phyloP scores from a whole-genome alignment of 2,329 filamentous ascomycete genomes.

The Verticillium alfalfae region DNA sequence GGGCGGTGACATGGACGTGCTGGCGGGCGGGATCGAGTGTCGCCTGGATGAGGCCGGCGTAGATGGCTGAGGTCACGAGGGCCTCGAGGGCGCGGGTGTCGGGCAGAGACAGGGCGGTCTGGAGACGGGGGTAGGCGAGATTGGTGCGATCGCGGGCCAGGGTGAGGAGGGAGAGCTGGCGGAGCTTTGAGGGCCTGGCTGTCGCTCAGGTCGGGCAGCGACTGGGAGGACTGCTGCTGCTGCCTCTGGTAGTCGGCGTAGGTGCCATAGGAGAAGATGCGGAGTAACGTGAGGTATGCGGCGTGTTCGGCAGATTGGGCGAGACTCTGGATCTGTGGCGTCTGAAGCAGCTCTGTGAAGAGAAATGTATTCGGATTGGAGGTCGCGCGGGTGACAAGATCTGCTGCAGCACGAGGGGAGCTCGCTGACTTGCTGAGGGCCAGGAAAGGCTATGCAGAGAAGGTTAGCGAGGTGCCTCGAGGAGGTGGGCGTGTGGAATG shows the following conservation, averaged over 20 bases:
- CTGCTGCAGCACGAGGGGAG: slow-evolving; percentile 76
- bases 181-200: slow-evolving; percentile 82
- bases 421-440: slow-evolving; percentile 81
- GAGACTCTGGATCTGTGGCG: slow-evolving; percentile 72
- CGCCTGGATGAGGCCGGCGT: slow-evolving; percentile 74
- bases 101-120: slow-evolving; percentile 59
- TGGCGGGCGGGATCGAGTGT: slow-evolving; percentile 76
- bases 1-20: slow-evolving; percentile 69
- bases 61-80: slow-evolving; percentile 82
- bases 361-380: slow-evolving; percentile 86
- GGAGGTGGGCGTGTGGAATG: not conserved
- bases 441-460: slow-evolving; percentile 70
- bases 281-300: slow-evolving; percentile 63
- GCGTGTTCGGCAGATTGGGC: slow-evolving; percentile 54
- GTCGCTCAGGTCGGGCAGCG: slow-evolving; percentile 65
- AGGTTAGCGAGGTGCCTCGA: not conserved
- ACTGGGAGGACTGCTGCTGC: slow-evolving; percentile 15
- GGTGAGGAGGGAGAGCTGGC: slow-evolving; percentile 82
- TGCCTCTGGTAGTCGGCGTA: slow-evolving; percentile 64
- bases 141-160: slow-evolving; percentile 63
- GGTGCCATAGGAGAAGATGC: slow-evolving; percentile 90
- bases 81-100: slow-evolving; percentile 71
- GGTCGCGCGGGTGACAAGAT: slow-evolving; percentile 82
- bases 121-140: slow-evolving; percentile 70
- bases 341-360: slow-evolving; percentile 87